phyloP scores from a whole-genome alignment of 2,329 filamentous ascomycete species.

The Ophiostoma tasmaniense region DNA sequence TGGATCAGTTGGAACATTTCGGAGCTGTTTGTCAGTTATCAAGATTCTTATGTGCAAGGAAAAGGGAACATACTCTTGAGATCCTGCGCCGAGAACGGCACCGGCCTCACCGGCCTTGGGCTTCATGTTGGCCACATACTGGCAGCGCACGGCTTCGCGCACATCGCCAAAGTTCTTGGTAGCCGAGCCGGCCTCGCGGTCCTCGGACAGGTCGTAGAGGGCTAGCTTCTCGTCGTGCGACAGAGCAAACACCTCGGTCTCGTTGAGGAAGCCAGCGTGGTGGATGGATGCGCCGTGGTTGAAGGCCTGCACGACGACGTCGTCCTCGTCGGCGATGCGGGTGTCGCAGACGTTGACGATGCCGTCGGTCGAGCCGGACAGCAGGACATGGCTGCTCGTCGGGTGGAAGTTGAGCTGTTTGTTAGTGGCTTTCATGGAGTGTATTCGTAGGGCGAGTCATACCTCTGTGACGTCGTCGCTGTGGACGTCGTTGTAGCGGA shows the following conservation, averaged over 20 bases:
- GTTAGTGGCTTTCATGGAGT: neutral
- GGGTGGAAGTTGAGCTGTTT: slow-evolving; percentile 53
- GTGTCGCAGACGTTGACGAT: slow-evolving; percentile 71
- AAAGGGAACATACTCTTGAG: slow-evolving; percentile 50
- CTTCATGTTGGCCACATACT: slow-evolving; percentile 64
- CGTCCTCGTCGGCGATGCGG: slow-evolving; percentile 62
- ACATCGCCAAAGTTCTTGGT: slow-evolving; percentile 59
- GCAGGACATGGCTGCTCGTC: slow-evolving; percentile 48
- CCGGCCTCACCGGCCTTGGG: slow-evolving; percentile 48
- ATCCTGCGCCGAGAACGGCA: slow-evolving; percentile 56
- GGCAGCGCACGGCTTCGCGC: slow-evolving; percentile 54
- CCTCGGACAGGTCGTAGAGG: slow-evolving; percentile 61
- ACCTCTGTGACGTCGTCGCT: slow-evolving; percentile 60
- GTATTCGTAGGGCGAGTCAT: neutral
- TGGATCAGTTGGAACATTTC: slow-evolving; percentile 54
- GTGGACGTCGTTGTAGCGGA: slow-evolving; percentile 56
- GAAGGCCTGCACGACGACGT: slow-evolving; percentile 67
- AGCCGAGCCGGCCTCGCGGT: slow-evolving; percentile 50
- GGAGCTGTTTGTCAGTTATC: slow-evolving; percentile 30
- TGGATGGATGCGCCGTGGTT: slow-evolving; percentile 70
- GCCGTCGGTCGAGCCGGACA: slow-evolving; percentile 73
- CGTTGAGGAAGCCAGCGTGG: slow-evolving; percentile 61
- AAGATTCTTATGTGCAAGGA: neutral
- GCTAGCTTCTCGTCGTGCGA: slow-evolving; percentile 73
- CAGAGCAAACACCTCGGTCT: slow-evolving; percentile 58